phyloP scores from a whole-genome alignment of 2,329 filamentous ascomycete genomes.

The Microsporum ferrugineum region DNA sequence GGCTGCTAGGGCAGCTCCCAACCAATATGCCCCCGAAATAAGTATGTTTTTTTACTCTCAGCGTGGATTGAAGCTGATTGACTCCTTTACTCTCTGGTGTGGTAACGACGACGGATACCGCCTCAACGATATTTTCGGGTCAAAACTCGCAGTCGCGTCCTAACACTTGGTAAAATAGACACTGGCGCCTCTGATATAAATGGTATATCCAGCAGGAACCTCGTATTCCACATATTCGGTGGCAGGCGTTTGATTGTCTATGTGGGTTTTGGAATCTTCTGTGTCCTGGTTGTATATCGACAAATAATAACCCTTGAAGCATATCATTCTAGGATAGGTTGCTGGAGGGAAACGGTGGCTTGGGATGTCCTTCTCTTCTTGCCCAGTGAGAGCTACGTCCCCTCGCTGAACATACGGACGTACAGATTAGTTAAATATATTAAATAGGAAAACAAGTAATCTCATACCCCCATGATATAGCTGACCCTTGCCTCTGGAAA shows the following conservation, averaged over 20 bases:
- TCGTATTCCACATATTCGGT: constrained; percentile 4
- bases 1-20: too few species aligned
- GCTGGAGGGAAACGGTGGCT: constrained; percentile 6
- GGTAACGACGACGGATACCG: constrained; percentile 6
- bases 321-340: constrained; percentile 3
- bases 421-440: too few species aligned
- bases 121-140: constrained; percentile 4
- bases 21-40: too few species aligned
- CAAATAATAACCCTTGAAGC: constrained; percentile 9
- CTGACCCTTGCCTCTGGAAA: too few species aligned
- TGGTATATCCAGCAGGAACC: constrained; percentile 6
- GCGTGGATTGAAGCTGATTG: too few species aligned
- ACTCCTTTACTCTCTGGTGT: constrained; percentile 8
- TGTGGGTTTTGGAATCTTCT: not conserved
- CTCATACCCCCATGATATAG: too few species aligned
- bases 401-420: not conserved
- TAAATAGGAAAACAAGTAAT: too few species aligned
- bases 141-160: not conserved
- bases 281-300: constrained; percentile 8
- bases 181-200: constrained; percentile 7
- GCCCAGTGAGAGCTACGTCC: constrained; percentile 1
- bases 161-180: constrained; percentile 6
- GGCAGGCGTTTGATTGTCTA: not conserved
- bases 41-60: too few species aligned
- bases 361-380: constrained; percentile 10